Percentiles rank a stretch among this genome's conserved stretches.
Evolutionary conservation across 1,139 yeast genomes (phyloP).

Genomic region (Kluyveromyces marxianus): DNA sequence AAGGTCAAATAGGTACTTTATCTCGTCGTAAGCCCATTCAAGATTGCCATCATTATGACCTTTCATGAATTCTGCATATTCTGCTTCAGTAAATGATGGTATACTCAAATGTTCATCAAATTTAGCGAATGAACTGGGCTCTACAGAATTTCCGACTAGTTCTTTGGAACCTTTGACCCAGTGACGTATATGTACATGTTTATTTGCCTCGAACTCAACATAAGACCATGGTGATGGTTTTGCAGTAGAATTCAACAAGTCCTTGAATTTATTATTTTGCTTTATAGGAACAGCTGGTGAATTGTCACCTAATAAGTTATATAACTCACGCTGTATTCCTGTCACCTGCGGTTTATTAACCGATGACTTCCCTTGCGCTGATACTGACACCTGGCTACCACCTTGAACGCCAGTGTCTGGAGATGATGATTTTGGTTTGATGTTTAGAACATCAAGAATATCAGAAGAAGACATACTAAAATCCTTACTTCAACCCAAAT

Average conservation of each 20-base stretch:
- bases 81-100: constrained; percentile 62
- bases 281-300: constrained; percentile 72
- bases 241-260: constrained; percentile 49
- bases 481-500: not conserved
- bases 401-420: constrained; percentile 5
- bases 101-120: constrained; percentile 63
- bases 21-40: constrained; percentile 71
- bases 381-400: constrained; percentile 6
- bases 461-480: constrained; percentile 44
- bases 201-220: constrained; percentile 51
- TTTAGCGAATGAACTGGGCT: constrained; percentile 61
- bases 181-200: constrained; percentile 56
- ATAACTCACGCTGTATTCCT: constrained; percentile 88
- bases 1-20: constrained; percentile 63
- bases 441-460: constrained; percentile 70
- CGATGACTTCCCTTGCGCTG: constrained; percentile 12
- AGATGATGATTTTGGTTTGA: constrained; percentile 35
- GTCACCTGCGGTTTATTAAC: constrained; percentile 40
- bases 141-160: constrained; percentile 32
- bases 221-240: constrained; percentile 81
- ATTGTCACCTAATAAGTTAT: constrained; percentile 81
- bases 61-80: constrained; percentile 46
- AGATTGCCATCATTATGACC: not conserved
- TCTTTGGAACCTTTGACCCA: constrained; percentile 81
- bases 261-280: constrained; percentile 55